Percentiles rank a stretch among this genome's conserved stretches.
These are phyloP conservation scores for Suhomyces tanzawaensis DNA, from an alignment of 805 yeast genomes.

Conservation along the genomic window DNA sequence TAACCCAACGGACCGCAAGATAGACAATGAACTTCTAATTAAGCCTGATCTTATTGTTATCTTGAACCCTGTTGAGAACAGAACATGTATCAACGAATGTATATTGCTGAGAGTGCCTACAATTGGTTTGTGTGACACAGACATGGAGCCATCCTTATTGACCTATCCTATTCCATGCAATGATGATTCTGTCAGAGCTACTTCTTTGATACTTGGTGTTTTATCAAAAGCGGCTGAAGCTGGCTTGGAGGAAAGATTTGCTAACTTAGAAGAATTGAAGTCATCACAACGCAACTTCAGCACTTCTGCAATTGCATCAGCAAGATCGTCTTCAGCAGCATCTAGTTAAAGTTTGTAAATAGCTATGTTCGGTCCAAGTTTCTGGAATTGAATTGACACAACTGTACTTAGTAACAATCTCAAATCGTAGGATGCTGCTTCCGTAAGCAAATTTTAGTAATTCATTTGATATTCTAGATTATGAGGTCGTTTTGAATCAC, in stretches of 20 bases:
- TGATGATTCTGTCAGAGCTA: constrained; percentile 84
- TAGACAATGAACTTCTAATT: constrained; percentile 53
- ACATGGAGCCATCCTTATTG: constrained; percentile 83
- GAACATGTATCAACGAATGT: constrained; percentile 79
- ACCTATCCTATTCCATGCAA: constrained; percentile 97
- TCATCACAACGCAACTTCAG: background rate
- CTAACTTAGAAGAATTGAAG: constrained; percentile 14
- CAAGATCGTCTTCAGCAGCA: background rate
- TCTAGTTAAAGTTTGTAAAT: too few species aligned
- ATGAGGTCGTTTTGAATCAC: background rate
- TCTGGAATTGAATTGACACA: too few species aligned
- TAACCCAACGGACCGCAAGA: constrained; percentile 56
- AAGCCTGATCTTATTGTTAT: constrained; percentile 89
- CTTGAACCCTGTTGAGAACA: constrained; percentile 84
- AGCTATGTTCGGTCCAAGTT: too few species aligned
- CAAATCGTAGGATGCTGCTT: too few species aligned
- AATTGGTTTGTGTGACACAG: constrained; percentile 90
- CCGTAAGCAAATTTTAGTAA: too few species aligned
- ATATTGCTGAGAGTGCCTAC: constrained; percentile 82
- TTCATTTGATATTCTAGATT: background rate
- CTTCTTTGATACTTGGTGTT: constrained; percentile 77
- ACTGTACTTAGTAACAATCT: too few species aligned
- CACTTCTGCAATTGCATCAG: background rate
- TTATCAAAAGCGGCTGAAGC: constrained; percentile 80
- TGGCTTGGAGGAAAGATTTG: constrained; percentile 63